Evolutionary conservation across 2,329 filamentous ascomycete genomes (phyloP).

Genomic region (Penicillium brevicompactum): DNA sequence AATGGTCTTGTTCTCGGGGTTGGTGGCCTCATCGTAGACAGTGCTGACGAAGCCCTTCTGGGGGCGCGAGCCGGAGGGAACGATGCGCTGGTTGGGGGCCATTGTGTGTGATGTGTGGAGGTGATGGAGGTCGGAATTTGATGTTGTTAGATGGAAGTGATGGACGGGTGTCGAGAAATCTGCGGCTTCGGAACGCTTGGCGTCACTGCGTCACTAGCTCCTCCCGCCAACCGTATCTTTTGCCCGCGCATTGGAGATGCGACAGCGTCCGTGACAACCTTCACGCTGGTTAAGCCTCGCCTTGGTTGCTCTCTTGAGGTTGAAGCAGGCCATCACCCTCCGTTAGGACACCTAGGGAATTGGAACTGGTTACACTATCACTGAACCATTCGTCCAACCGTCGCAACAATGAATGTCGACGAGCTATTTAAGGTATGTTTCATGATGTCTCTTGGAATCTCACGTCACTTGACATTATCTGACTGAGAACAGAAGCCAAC

Average conservation of each 20-base stretch:
- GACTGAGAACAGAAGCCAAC: conserved; percentile 48
- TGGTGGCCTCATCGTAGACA: conserved; percentile 65
- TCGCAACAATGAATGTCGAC: conserved; percentile 61
- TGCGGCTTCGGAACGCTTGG: conserved; percentile 31
- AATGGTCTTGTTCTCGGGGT: conserved; percentile 68
- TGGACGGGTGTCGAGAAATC: conserved; percentile 33
- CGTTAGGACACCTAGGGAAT: too few relatives aligned
- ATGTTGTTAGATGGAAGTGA: conserved; percentile 9
- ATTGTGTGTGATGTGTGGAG: conserved; percentile 46
- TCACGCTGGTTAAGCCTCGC: background rate
- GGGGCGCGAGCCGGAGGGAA: conserved; percentile 51
- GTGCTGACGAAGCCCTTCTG: conserved; percentile 57
- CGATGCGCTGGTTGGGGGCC: conserved; percentile 64
- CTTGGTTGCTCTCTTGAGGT: background rate
- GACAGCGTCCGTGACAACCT: conserved; percentile 1
- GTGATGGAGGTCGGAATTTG: conserved; percentile 2
- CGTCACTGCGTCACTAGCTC: conserved; percentile 37
- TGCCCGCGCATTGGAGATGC: conserved; percentile 17
- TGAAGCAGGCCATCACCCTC: background rate
- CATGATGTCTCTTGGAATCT: background rate
- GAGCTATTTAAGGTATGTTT: conserved; percentile 59
- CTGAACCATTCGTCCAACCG: conserved; percentile 11
- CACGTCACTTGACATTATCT: conserved; percentile 9
- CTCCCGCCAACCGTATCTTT: conserved; percentile 20
- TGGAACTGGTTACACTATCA: background rate